Conservation (phyloP, 73 alveolate genomes). For the Paramecium pentaurelia region DNA sequence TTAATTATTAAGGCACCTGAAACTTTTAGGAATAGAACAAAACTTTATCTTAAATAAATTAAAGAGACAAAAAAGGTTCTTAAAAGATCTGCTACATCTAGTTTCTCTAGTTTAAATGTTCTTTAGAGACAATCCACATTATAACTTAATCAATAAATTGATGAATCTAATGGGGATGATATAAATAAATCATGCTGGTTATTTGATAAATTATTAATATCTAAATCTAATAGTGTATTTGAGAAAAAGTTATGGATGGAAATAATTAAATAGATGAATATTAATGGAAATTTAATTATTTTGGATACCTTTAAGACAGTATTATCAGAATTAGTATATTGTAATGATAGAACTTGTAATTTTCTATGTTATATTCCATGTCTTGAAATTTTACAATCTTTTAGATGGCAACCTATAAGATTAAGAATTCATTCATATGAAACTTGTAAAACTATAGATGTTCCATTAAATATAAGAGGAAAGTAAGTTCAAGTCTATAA, state of each 20-base stretch:
- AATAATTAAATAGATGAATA: neutral
- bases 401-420: constrained; percentile 40
- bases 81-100: neutral
- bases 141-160: neutral
- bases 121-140: neutral
- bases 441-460: neutral
- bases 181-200: neutral
- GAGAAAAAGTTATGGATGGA: constrained; percentile 14
- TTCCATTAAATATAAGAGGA: constrained; percentile 2
- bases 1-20: constrained; percentile 6
- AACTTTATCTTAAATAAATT: neutral
- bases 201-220: neutral
- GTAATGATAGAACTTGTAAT: neutral
- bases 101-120: neutral
- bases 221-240: neutral
- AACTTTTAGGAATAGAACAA: neutral
- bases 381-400: neutral
- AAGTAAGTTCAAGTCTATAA: neutral
- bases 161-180: neutral
- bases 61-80: neutral
- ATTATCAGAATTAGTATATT: neutral
- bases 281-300: neutral
- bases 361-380: constrained; percentile 28
- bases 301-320: neutral
- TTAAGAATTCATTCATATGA: neutral